Evolutionary conservation across 2,329 filamentous ascomycete genomes (phyloP).

Genomic region (Colletotrichum musicola): DNA sequence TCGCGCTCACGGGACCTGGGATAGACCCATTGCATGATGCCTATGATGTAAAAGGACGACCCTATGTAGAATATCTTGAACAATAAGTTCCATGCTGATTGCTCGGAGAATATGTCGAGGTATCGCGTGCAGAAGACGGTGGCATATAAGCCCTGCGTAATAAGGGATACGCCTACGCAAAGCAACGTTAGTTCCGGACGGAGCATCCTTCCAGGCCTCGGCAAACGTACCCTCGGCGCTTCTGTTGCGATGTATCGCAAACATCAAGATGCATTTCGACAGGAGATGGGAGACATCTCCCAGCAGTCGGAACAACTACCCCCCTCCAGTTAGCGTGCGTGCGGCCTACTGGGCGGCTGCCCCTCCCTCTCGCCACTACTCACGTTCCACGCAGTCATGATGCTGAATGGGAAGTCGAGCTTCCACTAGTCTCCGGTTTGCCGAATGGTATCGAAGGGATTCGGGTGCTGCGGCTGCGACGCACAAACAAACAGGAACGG

Average conservation of each 20-base stretch:
- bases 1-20: constrained; percentile 91
- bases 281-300: constrained; percentile 87
- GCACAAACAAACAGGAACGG: constrained; percentile 30
- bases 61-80: constrained; percentile 92
- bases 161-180: constrained; percentile 82
- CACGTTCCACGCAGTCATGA: constrained; percentile 58
- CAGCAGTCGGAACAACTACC: constrained; percentile 77
- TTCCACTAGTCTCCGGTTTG: constrained; percentile 14
- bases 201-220: neutral
- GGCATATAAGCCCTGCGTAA: constrained; percentile 90
- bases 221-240: constrained; percentile 79
- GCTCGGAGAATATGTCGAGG: constrained; percentile 79
- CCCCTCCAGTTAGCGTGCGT: constrained; percentile 22
- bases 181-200: constrained; percentile 38
- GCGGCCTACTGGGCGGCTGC: neutral
- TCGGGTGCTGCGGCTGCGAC: constrained; percentile 25
- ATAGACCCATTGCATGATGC: constrained; percentile 87
- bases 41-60: constrained; percentile 87
- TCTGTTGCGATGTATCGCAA: constrained; percentile 87
- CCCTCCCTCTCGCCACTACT: constrained; percentile 34
- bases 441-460: constrained; percentile 11
- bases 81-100: constrained; percentile 76
- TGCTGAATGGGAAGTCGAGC: constrained; percentile 40
- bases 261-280: constrained; percentile 92
- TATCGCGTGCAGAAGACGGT: constrained; percentile 90